These are phyloP conservation scores for Mycena pura DNA, from an alignment of 768 basidiomycete genomes.

Conservation along the genomic window DNA sequence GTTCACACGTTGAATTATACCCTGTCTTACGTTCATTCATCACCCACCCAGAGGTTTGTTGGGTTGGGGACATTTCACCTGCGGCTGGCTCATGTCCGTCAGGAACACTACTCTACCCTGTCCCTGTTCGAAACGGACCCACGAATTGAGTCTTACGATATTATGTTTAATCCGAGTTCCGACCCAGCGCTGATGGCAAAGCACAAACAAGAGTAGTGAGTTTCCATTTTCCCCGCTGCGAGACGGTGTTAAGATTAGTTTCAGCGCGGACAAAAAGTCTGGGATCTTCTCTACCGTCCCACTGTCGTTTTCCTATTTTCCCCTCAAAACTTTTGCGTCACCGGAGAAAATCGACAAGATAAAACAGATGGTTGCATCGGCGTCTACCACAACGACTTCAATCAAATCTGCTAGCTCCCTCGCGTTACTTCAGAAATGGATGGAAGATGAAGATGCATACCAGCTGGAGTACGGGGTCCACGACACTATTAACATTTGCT, in stretches of 20 bases:
- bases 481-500: background rate
- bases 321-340: background rate
- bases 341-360: background rate
- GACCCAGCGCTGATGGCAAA: background rate
- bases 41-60: slow-evolving; percentile 10
- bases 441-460: background rate
- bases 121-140: slow-evolving; percentile 6
- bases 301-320: slow-evolving; percentile 4
- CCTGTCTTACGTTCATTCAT: background rate
- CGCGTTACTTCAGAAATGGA: slow-evolving; percentile 2
- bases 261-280: background rate
- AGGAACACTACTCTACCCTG: background rate
- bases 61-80: background rate
- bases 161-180: background rate
- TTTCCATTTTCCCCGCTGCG: background rate
- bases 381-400: background rate
- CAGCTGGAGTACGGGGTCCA: background rate
- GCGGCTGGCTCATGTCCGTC: background rate
- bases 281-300: slow-evolving; percentile 11
- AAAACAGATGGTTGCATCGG: slow-evolving; percentile 4
- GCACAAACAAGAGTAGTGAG: slow-evolving; percentile 3
- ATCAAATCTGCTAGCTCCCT: background rate
- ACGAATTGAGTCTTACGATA: slow-evolving; percentile 3
- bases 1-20: background rate
- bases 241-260: background rate